Percentiles rank a stretch among this genome's conserved stretches.
Evolutionary conservation across 495 filamentous ascomycete genomes (phyloP).

Genomic region (Hyaloscypha hepaticicola): DNA sequence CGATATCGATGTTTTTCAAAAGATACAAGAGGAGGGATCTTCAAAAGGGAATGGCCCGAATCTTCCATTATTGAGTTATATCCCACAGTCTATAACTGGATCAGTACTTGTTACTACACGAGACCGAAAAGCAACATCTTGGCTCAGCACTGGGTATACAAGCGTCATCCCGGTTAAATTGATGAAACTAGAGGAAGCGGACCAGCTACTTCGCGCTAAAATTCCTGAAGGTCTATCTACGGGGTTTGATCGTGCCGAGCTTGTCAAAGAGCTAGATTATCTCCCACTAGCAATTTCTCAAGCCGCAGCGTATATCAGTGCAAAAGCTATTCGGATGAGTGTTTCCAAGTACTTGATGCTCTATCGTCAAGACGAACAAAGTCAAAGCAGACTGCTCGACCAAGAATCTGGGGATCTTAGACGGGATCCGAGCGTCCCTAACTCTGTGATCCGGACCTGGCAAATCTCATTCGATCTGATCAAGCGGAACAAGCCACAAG

Average conservation of each 20-base stretch:
- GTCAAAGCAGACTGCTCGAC: conserved; percentile 38
- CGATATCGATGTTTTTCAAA: conserved; percentile 35
- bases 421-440: conserved; percentile 37
- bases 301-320: conserved; percentile 30
- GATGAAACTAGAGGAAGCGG: conserved; percentile 17
- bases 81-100: conserved; percentile 44
- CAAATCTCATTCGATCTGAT: conserved; percentile 51
- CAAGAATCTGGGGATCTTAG: conserved; percentile 41
- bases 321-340: conserved; percentile 21
- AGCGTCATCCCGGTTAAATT: conserved; percentile 14
- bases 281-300: conserved; percentile 30
- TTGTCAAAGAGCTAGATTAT: conserved; percentile 18
- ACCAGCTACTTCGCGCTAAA: conserved; percentile 33
- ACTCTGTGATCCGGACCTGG: conserved; percentile 47
- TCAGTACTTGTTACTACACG: conserved; percentile 41
- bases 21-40: conserved; percentile 5
- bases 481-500: conserved; percentile 28
- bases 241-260: conserved; percentile 6
- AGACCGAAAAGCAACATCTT: conserved; percentile 31
- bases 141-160: conserved; percentile 15
- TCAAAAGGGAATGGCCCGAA: background rate
- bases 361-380: conserved; percentile 35
- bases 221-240: conserved; percentile 38
- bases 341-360: conserved; percentile 37
- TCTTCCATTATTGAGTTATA: conserved; percentile 23